phyloP scores from a whole-genome alignment of 495 filamentous ascomycete genomes.

The Hapsidospora chrysogenum region DNA sequence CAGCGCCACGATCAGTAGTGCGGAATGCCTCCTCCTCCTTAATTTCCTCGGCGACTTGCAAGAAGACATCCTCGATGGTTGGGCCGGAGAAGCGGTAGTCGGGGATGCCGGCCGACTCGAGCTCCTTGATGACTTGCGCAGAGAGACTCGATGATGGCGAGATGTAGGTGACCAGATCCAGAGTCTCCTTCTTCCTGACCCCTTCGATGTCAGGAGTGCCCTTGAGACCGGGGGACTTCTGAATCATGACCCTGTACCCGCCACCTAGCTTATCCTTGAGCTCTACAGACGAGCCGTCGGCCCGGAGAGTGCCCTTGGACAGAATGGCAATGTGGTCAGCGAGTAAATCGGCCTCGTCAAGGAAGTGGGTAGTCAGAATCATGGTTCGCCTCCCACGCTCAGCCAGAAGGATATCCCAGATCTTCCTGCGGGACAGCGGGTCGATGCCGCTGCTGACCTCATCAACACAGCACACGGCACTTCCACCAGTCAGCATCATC shows the following conservation, averaged over 20 bases:
- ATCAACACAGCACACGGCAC: slow-evolving; percentile 71
- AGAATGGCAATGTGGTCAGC: slow-evolving; percentile 66
- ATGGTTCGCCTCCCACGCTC: slow-evolving; percentile 65
- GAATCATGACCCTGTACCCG: slow-evolving; percentile 63
- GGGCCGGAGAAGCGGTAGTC: slow-evolving; percentile 70
- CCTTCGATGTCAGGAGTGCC: slow-evolving; percentile 35
- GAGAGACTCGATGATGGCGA: slow-evolving; percentile 44
- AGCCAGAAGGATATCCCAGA: slow-evolving; percentile 77
- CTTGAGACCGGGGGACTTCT: slow-evolving; percentile 25
- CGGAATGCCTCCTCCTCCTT: slow-evolving; percentile 13
- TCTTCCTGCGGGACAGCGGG: slow-evolving; percentile 62
- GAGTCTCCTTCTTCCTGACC: slow-evolving; percentile 36
- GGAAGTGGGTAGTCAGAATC: slow-evolving; percentile 71
- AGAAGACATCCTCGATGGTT: slow-evolving; percentile 76
- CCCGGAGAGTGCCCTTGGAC: slow-evolving; percentile 53
- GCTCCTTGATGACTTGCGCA: slow-evolving; percentile 42
- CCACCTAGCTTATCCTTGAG: slow-evolving; percentile 52
- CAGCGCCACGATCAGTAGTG: slow-evolving; percentile 5
- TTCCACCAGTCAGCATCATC: slow-evolving; percentile 87
- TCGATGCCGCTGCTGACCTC: slow-evolving; percentile 76
- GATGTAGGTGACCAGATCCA: slow-evolving; percentile 55
- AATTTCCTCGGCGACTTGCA: slow-evolving; percentile 63
- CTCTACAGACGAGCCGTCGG: slow-evolving; percentile 60
- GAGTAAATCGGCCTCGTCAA: slow-evolving; percentile 63
- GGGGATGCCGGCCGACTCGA: slow-evolving; percentile 43